Evolutionary conservation across 1,284 basidiomycete genomes (phyloP).

Genomic region (Apiotrichum brassicae): DNA sequence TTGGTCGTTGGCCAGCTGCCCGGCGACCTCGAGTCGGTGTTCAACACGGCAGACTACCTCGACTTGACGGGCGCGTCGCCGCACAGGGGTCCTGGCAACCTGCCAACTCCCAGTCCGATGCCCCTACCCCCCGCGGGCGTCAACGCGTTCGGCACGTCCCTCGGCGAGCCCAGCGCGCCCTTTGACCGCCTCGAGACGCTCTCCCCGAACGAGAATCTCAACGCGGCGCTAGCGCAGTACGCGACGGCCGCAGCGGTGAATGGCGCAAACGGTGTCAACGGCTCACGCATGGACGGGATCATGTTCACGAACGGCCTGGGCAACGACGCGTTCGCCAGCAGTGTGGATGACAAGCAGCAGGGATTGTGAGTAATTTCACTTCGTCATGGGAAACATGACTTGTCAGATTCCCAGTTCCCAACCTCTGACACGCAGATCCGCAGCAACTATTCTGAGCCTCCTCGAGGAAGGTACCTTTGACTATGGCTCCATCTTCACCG

Average conservation of each 20-base stretch:
- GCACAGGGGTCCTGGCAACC: neutral
- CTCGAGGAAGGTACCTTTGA: conserved; percentile 46
- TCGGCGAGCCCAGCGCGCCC: conserved; percentile 30
- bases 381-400: too few relatives aligned
- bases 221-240: conserved; percentile 12
- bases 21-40: conserved; percentile 37
- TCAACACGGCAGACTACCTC: conserved; percentile 43
- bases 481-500: conserved; percentile 44
- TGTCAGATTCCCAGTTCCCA: neutral
- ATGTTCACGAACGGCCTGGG: conserved; percentile 8
- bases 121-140: neutral
- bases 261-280: neutral
- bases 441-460: conserved; percentile 43
- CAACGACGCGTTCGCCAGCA: neutral
- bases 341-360: neutral
- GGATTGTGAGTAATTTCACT: neutral
- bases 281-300: conserved; percentile 13
- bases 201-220: conserved; percentile 24
- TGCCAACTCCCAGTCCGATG: too few relatives aligned
- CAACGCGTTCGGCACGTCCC: conserved; percentile 9
- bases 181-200: conserved; percentile 33
- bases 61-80: conserved; percentile 11
- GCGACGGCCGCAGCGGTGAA: neutral
- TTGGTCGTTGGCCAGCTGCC: conserved; percentile 14
- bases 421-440: conserved; percentile 25